Evolutionary conservation across 2,329 filamentous ascomycete genomes (phyloP).

Genomic region (Dactylellina sp.): DNA sequence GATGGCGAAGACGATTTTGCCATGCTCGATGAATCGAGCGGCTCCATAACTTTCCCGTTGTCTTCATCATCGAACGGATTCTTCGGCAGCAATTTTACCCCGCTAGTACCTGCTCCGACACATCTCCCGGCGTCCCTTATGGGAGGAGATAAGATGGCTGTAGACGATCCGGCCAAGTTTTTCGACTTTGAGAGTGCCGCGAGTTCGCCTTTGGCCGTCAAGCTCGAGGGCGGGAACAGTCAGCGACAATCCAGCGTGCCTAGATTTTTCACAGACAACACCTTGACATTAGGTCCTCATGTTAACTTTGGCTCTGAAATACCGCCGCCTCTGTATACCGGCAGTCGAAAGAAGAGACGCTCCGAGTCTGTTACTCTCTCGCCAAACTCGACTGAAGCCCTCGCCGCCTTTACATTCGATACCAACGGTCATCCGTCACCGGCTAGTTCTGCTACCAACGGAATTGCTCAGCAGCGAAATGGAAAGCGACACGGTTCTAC

Average conservation of each 20-base stretch:
- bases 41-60: conserved; percentile 37
- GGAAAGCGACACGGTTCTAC: conserved; percentile 48
- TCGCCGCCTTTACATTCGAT: conserved; percentile 50
- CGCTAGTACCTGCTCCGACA: conserved; percentile 44
- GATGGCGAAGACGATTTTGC: conserved; percentile 53
- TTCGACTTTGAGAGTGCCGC: conserved; percentile 59
- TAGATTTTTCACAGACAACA: conserved; percentile 41
- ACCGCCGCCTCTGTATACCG: conserved; percentile 29
- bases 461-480: conserved; percentile 27
- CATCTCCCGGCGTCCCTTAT: conserved; percentile 30
- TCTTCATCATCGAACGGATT: conserved; percentile 50
- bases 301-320: conserved; percentile 40
- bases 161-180: conserved; percentile 51
- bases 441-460: conserved; percentile 43
- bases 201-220: conserved; percentile 56
- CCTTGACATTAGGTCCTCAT: conserved; percentile 33
- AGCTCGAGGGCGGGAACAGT: conserved; percentile 28
- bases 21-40: conserved; percentile 46
- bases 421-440: conserved; percentile 46
- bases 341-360: conserved; percentile 46
- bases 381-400: conserved; percentile 45
- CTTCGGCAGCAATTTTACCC: conserved; percentile 55
- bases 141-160: conserved; percentile 44
- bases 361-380: conserved; percentile 42
- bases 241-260: conserved; percentile 49